These are phyloP conservation scores for Malus orientalis DNA, from an alignment of 306 rosid species.

Conservation along the genomic window DNA sequence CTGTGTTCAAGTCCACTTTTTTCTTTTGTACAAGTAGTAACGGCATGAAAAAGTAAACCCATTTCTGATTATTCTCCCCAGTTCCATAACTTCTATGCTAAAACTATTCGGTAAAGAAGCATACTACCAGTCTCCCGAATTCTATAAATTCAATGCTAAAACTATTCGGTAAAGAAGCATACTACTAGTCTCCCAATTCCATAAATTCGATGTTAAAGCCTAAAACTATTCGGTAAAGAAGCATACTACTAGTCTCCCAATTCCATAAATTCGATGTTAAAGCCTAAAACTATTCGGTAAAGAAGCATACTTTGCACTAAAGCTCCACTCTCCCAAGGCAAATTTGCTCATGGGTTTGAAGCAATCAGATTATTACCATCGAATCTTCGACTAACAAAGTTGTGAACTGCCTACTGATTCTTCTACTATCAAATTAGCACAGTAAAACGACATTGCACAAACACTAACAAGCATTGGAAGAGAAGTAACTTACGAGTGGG, in stretches of 20 bases:
- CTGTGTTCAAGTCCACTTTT: not conserved
- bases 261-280: not conserved
- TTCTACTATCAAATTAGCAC: not conserved
- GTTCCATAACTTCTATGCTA: not conserved
- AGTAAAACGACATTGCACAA: slow-evolving; percentile 1
- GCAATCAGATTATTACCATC: not conserved
- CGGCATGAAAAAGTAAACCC: not conserved
- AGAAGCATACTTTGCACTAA: not conserved
- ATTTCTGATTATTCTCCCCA: not conserved
- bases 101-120: not conserved
- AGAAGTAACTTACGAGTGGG: slow-evolving; percentile 60
- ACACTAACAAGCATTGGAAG: not conserved
- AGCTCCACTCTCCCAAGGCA: not conserved
- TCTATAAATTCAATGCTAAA: not conserved
- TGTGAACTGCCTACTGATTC: not conserved
- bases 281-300: not conserved
- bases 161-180: not conserved
- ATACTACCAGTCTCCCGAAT: not conserved
- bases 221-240: not conserved
- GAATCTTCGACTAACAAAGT: not conserved
- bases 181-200: not conserved
- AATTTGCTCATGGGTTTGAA: not conserved
- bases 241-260: not conserved
- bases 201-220: not conserved
- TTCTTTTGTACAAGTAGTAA: not conserved